phyloP scores from a whole-genome alignment of 345 rosid genomes.

The Angophora floribunda region DNA sequence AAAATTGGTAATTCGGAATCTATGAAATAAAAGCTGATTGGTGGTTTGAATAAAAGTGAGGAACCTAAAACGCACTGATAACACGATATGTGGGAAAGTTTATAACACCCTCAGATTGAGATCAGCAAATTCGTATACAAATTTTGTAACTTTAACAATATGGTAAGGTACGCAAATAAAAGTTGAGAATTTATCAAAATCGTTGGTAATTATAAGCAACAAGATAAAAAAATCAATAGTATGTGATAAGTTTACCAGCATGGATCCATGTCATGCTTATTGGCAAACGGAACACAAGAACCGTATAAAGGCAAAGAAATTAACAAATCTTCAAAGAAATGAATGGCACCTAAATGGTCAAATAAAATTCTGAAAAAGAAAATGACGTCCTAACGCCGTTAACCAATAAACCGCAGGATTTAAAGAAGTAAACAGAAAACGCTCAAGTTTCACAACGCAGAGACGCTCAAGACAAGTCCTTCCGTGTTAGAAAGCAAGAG shows the following conservation, averaged over 20 bases:
- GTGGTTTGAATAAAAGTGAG: neutral
- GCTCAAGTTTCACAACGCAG: neutral
- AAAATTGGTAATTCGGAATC: neutral
- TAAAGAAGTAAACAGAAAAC: neutral
- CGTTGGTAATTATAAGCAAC: neutral
- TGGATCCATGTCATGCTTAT: neutral
- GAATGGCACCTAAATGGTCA: neutral
- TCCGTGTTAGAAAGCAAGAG: neutral
- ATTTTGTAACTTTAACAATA: neutral
- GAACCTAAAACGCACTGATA: neutral
- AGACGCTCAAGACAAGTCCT: neutral
- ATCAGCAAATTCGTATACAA: neutral
- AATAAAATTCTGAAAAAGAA: neutral
- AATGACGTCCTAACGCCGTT: neutral
- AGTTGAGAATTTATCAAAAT: neutral
- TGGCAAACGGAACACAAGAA: neutral
- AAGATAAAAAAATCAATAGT: neutral
- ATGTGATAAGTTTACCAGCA: neutral
- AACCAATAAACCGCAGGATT: neutral
- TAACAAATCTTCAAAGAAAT: neutral
- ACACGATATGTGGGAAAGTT: neutral
- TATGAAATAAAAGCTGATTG: neutral
- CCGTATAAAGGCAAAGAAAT: neutral
- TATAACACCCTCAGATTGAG: neutral
- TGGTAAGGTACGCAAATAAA: neutral